Conservation (phyloP, 2,329 filamentous ascomycete species). For the Graphilbum fragrans region DNA sequence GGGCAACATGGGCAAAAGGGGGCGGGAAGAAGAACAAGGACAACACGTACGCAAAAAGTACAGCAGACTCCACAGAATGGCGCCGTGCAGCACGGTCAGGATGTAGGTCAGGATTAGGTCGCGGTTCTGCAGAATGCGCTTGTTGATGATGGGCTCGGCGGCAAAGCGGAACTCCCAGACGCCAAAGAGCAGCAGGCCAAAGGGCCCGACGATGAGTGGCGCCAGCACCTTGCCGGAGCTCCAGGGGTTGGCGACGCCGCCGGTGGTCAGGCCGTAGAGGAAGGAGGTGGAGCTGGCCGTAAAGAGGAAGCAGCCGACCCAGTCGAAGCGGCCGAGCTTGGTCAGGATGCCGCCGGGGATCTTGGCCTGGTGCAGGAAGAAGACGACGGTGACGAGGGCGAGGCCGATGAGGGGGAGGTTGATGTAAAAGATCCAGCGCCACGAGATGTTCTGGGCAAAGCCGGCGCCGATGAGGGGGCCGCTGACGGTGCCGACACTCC, state of each 20-base stretch:
- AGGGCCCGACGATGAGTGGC: conserved; percentile 28
- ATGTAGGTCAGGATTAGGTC: conserved; percentile 17
- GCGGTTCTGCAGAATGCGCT: conserved; percentile 29
- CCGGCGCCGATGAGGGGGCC: conserved; percentile 15
- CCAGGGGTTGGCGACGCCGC: conserved; percentile 30
- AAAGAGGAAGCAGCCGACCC: conserved; percentile 28
- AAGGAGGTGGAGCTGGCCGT: conserved; percentile 24
- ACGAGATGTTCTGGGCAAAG: conserved; percentile 12
- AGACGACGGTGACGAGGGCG: conserved; percentile 6
- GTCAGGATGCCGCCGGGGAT: conserved; percentile 16
- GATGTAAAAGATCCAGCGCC: conserved; percentile 29
- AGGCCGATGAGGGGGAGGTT: conserved; percentile 26
- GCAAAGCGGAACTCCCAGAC: conserved; percentile 9
- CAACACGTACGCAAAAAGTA: conserved; percentile 33
- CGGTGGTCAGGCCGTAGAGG: conserved; percentile 30
- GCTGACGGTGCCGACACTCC: conserved; percentile 11
- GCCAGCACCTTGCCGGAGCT: conserved; percentile 22
- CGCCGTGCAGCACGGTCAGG: conserved; percentile 44
- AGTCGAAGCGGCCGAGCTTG: conserved; percentile 28
- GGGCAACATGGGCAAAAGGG: background rate
- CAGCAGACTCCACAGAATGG: conserved; percentile 39
- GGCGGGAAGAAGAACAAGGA: conserved; percentile 22
- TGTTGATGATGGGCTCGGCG: conserved; percentile 24
- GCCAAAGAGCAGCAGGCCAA: conserved; percentile 18
- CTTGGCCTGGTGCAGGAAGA: conserved; percentile 24